These are phyloP conservation scores for Vitis labrusca DNA, from an alignment of 164 flowering plant species.

Conservation along the genomic window DNA sequence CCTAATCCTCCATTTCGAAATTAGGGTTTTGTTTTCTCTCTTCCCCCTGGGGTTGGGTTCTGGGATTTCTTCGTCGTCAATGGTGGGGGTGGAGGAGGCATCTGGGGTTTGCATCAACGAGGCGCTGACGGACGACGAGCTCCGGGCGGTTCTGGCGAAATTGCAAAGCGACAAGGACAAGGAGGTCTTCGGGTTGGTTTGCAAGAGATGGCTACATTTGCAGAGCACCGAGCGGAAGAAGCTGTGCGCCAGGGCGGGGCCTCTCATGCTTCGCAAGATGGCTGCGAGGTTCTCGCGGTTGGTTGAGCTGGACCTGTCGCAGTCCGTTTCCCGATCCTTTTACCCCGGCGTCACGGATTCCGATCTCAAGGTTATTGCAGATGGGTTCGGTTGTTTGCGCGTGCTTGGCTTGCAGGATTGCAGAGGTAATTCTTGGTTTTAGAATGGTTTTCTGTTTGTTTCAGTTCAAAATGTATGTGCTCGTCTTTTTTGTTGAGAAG, in stretches of 20 bases:
- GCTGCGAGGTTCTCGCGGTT: constrained; percentile 68
- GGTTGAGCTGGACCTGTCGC: constrained; percentile 74
- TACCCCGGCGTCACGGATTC: constrained; percentile 87
- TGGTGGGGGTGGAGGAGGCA: no score
- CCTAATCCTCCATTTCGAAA: no score
- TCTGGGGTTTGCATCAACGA: constrained; percentile 62
- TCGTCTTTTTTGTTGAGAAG: no score
- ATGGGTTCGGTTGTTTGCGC: constrained; percentile 54
- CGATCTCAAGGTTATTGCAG: constrained; percentile 78
- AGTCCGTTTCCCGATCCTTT: constrained; percentile 77
- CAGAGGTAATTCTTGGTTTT: constrained; percentile 49
- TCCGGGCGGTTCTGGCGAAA: constrained; percentile 59
- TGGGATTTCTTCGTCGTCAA: no score
- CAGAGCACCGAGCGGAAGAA: constrained; percentile 88
- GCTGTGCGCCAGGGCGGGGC: constrained; percentile 89
- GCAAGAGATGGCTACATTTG: constrained; percentile 83
- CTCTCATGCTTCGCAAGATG: constrained; percentile 71
- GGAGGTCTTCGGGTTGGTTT: constrained; percentile 78
- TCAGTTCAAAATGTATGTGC: neutral
- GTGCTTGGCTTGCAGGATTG: constrained; percentile 63
- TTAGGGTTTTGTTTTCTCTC: no score
- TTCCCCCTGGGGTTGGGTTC: no score
- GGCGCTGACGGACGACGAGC: constrained; percentile 75
- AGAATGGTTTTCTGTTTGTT: neutral
- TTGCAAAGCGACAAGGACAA: constrained; percentile 65